Percentiles rank a stretch among this genome's conserved stretches.
Evolutionary conservation across 805 yeast species (phyloP).

Genomic region (Zygotorulaspora sp.): DNA sequence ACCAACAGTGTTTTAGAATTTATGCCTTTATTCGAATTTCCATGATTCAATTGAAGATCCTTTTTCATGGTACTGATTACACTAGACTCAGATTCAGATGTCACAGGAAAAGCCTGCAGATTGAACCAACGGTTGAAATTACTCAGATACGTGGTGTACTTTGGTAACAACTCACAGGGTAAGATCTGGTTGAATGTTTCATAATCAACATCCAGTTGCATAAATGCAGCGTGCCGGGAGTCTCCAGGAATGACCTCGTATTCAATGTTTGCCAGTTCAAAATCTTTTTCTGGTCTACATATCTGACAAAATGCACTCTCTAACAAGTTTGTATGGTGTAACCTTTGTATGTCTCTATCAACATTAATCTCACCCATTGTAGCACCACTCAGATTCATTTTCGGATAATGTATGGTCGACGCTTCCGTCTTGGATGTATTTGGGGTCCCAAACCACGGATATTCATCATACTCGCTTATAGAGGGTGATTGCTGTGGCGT

Average conservation of each 20-base stretch:
- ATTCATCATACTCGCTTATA: slow-evolving; percentile 38
- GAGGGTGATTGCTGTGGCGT: slow-evolving; percentile 38
- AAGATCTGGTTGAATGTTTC: slow-evolving; percentile 12
- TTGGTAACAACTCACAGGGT: slow-evolving; percentile 25
- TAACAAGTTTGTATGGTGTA: slow-evolving; percentile 27
- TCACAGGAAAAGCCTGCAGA: slow-evolving; percentile 51
- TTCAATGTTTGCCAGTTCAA: slow-evolving; percentile 5
- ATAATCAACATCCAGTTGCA: slow-evolving; percentile 25
- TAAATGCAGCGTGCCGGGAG: slow-evolving; percentile 23
- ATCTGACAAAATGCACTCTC: slow-evolving; percentile 28
- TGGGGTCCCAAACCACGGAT: slow-evolving; percentile 38
- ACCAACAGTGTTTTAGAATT: slow-evolving; percentile 32
- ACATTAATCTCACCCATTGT: slow-evolving; percentile 18
- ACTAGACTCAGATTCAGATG: slow-evolving; percentile 47
- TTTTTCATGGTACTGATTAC: slow-evolving; percentile 49
- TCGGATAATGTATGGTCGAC: slow-evolving; percentile 9
- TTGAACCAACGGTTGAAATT: slow-evolving; percentile 36
- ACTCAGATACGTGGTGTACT: slow-evolving; percentile 27
- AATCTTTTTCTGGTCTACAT: slow-evolving; percentile 10
- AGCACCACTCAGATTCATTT: slow-evolving; percentile 9
- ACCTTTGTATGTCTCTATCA: slow-evolving; percentile 27
- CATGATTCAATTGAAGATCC: slow-evolving; percentile 37
- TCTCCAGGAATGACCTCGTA: slow-evolving; percentile 20
- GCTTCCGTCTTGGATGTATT: slow-evolving; percentile 22
- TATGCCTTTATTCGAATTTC: background rate